Evolutionary conservation across 1,284 basidiomycete species (phyloP), one percentile per base, ranked within the genome.

Genomic region (Pseudozyma pruni): DNA sequence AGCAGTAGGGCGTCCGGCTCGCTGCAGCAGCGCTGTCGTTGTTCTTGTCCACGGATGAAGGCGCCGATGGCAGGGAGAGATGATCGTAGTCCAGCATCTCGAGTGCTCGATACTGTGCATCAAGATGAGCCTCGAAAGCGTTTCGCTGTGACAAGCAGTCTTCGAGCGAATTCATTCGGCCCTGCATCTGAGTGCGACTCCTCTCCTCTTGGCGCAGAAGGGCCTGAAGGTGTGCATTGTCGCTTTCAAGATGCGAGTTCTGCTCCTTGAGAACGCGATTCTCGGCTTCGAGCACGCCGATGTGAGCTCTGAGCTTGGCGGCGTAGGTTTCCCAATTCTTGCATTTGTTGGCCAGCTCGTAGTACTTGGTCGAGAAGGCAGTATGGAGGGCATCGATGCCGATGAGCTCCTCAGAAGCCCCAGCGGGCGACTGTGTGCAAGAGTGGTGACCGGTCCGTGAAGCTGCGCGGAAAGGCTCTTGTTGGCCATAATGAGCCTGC

Each of bases 281-380:
- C 49, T 78, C 76, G 14, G 67, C 60, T 22, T 70, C 69, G 46
- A 78, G 66, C 0, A 59, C 74, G 20, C 73, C 74, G 19, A 66
- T 44, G 52, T 76, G 72, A 8, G 76, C 74, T 22, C 62, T 57
- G 19, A 79, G 66, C 59, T 75, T 78, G 16, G 75, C 69, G 2
- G 76, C 69, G 38, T 73, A 78, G 34, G 48, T 58, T 44, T 79
- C 74, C 77, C 77, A 79, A n/a, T 61, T 63, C 33, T 72, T 75
- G 70, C 76, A 78, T 47, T 79, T 79, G 59, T 54, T 57, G 11
- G 72, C 68, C 4, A 74, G 60, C 52, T 75, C 72, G 45, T 72
- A 67, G 53, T 72, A 75, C 42, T 78, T 75, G 39, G 69, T 69
- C 0, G 62, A 57, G 43, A 74, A 78, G 9, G 72, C 74, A 17